Evolutionary conservation across 805 yeast genomes (phyloP).

Genomic region (Monosporozyma unispora): DNA sequence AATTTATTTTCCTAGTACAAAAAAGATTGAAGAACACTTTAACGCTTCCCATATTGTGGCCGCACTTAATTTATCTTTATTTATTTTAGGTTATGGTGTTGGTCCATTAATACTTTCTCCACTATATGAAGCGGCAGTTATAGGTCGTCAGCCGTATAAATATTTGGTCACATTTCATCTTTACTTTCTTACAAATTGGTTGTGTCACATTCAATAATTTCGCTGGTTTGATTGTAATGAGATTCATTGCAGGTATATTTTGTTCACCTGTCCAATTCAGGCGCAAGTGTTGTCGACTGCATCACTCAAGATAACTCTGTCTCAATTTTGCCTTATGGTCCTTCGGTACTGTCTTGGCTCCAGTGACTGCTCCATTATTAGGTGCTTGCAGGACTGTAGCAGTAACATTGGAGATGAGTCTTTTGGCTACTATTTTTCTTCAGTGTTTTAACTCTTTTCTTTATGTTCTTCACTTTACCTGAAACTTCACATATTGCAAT

Average conservation of each 20-base stretch:
- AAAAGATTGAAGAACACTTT: conserved; percentile 36
- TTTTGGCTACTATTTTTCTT: not conserved
- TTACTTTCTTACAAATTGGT: conserved; percentile 45
- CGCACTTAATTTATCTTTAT: conserved; percentile 42
- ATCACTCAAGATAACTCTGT: conserved; percentile 13
- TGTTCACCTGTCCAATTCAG: conserved; percentile 53
- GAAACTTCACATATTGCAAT: not conserved
- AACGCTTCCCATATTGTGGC: conserved; percentile 36
- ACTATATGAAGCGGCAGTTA: conserved; percentile 41
- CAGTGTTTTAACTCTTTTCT: not conserved
- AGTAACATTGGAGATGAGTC: not conserved
- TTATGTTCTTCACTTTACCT: not conserved
- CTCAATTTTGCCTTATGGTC: not conserved
- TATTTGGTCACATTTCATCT: conserved; percentile 36
- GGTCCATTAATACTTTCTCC: conserved; percentile 54
- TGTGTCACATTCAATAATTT: conserved; percentile 42
- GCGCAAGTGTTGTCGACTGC: conserved; percentile 44
- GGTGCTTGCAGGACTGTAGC: not conserved
- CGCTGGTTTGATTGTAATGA: conserved; percentile 39
- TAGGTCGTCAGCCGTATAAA: conserved; percentile 47
- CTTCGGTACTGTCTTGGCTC: not conserved
- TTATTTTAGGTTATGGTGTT: conserved; percentile 51
- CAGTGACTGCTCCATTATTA: not conserved
- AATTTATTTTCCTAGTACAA: conserved; percentile 42
- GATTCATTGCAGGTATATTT: conserved; percentile 45